Conservation (phyloP, 2,329 filamentous ascomycete genomes). For the Cercospora sp. region DNA sequence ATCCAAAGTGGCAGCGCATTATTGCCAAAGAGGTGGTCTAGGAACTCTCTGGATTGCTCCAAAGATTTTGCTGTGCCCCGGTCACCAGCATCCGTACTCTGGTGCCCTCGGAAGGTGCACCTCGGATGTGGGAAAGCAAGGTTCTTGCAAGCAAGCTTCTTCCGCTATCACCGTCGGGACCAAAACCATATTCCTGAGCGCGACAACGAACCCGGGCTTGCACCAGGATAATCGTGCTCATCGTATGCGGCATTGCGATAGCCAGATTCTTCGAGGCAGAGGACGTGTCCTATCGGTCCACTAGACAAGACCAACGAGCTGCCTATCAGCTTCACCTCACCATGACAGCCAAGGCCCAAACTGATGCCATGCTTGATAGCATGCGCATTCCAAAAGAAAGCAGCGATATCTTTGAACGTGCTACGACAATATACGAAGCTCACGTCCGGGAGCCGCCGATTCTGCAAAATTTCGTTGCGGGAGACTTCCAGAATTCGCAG, state of each 20-base stretch:
- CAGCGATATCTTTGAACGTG: not conserved
- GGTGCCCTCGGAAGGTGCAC: slow-evolving; percentile 11
- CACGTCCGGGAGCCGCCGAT: not conserved
- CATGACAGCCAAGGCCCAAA: not conserved
- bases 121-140: slow-evolving; percentile 4
- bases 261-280: not conserved
- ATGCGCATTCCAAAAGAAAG: slow-evolving; percentile 3
- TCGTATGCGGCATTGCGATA: not conserved
- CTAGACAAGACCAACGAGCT: not conserved
- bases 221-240: not conserved
- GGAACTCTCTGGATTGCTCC: not conserved
- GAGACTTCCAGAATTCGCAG: not conserved
- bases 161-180: not conserved
- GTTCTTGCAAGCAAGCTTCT: not conserved
- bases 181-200: not conserved
- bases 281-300: not conserved
- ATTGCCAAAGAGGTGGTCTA: not conserved
- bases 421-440: not conserved
- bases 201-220: not conserved
- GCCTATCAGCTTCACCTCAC: not conserved
- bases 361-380: not conserved
- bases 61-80: not conserved
- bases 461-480: slow-evolving; percentile 15
- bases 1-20: slow-evolving; percentile 11
- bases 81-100: not conserved